Percentiles rank a stretch among this genome's conserved stretches.
These are phyloP conservation scores for Metschnikowia amazonensis DNA, from an alignment of 805 yeast species.

Conservation along the genomic window DNA sequence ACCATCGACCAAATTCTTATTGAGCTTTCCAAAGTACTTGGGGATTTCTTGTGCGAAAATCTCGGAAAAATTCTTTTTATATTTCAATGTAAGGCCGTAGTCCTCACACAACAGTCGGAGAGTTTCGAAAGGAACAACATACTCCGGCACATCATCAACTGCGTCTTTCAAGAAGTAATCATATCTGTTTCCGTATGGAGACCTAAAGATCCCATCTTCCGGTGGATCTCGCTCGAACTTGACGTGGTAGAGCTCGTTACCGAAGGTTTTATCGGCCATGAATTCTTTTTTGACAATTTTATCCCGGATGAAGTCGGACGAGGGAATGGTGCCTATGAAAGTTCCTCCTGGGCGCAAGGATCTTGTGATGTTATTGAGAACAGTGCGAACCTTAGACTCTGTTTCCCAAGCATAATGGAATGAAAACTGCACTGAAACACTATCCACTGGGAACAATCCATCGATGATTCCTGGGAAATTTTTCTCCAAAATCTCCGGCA, in stretches of 20 bases:
- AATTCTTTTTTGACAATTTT: slow-evolving; percentile 51
- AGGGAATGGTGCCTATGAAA: slow-evolving; percentile 93
- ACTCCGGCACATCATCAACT: slow-evolving; percentile 94
- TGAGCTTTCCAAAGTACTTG: slow-evolving; percentile 52
- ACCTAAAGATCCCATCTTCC: slow-evolving; percentile 64
- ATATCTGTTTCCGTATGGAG: slow-evolving; percentile 82
- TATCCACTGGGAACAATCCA: slow-evolving; percentile 75
- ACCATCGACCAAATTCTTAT: slow-evolving; percentile 61
- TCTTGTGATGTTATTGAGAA: slow-evolving; percentile 70
- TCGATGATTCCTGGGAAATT: slow-evolving; percentile 59
- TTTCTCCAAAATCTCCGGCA: slow-evolving; percentile 61
- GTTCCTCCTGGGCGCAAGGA: slow-evolving; percentile 78
- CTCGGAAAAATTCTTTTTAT: slow-evolving; percentile 74
- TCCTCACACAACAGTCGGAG: slow-evolving; percentile 82
- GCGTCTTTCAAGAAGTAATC: slow-evolving; percentile 85
- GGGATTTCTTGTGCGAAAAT: slow-evolving; percentile 80
- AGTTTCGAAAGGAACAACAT: slow-evolving; percentile 90
- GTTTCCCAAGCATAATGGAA: slow-evolving; percentile 92
- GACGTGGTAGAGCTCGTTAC: slow-evolving; percentile 79
- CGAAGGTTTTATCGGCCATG: slow-evolving; percentile 57
- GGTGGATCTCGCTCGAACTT: slow-evolving; percentile 78
- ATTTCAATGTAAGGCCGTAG: slow-evolving; percentile 67
- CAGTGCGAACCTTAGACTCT: slow-evolving; percentile 70
- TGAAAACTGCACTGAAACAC: slow-evolving; percentile 88
- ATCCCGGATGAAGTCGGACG: slow-evolving; percentile 74